Evolutionary conservation across 2,329 filamentous ascomycete species (phyloP), one percentile per base, ranked within the genome.

Genomic region (Dactylella cylindrospora): DNA sequence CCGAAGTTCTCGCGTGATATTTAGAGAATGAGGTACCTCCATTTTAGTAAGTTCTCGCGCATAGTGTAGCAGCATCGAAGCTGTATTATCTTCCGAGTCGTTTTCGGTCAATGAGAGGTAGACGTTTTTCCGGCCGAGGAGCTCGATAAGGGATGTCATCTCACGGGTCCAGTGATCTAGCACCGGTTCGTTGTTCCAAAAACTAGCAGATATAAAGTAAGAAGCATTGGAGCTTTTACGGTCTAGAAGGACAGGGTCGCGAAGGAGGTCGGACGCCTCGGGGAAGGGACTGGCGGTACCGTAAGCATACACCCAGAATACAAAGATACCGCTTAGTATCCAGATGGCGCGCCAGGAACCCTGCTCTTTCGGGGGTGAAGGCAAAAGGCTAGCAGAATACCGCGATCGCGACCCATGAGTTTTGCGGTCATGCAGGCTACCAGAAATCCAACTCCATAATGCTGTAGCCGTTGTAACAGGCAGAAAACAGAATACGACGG

Each of bases 101-200:
- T 62, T 62, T 36, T 62, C 57, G 3, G 57, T 54, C 28, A 62
- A 33, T 10, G 57, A 62, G n/a, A 62, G 47, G 15, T 41, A 62
- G 40, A 62, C 49, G 13, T 62, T 47, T n/a, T 49, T 12, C n/a
- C 13, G 33, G 15, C 57, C 57, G 10, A 62, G 32, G 8, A 36
- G 15, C 26, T 57, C 26, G 25, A 57, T 44, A n/a, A 57, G 43
- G 12, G 26, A 23, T 22, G 36, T 49, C 52, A 50, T 57, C 31
- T 57, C 52, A 13, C 36, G 25, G 12, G 52, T 49, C 52, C 52
- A 57, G 20, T 50, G 44, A 20, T 36, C 31, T 32, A 62, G 36
- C 10, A 62, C 38, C 6, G 43, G 46, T 28, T 62, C 57, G 25
- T 62, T 62, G 36, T 62, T 53, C 49, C 50, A 62, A 39, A 62